A percentile compares a stretch with the other conserved stretches of the same genome.
phyloP scores from a whole-genome alignment of 1,284 basidiomycete species.

The Cutaneotrichosporon sp. region DNA sequence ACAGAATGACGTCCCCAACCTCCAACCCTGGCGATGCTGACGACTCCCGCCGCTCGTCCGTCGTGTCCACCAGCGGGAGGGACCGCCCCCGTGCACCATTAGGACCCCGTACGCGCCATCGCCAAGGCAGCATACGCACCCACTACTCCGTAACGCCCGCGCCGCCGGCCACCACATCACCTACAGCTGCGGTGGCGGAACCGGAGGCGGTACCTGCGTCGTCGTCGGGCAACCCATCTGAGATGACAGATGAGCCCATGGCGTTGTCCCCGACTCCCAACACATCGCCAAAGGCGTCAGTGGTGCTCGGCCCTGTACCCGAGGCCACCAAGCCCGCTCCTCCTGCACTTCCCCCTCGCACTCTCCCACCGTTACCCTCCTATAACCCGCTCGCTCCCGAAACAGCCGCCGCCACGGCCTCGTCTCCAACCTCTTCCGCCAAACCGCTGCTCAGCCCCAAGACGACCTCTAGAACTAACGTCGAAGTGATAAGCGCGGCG shows the following conservation, averaged over 20 bases:
- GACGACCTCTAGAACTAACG: neutral
- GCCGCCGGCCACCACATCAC: neutral
- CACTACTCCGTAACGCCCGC: constrained; percentile 3
- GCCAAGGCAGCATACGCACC: constrained; percentile 3
- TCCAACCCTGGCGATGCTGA: neutral
- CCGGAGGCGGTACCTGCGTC: neutral
- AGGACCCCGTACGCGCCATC: neutral
- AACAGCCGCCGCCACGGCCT: neutral
- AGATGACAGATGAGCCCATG: neutral
- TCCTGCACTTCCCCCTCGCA: neutral
- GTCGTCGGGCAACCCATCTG: neutral
- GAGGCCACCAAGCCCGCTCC: neutral
- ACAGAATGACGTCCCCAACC: neutral
- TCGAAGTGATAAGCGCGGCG: neutral
- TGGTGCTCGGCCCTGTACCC: neutral
- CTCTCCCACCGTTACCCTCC: neutral
- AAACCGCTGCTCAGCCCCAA: neutral
- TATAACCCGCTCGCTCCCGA: neutral
- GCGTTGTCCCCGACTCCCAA: neutral
- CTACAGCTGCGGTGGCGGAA: neutral
- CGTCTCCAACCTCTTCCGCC: neutral
- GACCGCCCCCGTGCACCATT: neutral
- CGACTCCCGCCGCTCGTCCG: constrained; percentile 6
- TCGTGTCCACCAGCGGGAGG: neutral
- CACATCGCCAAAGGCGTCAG: neutral